Evolutionary conservation across 2,329 filamentous ascomycete species (phyloP).

Genomic region (Cladosporium oxysporum): DNA sequence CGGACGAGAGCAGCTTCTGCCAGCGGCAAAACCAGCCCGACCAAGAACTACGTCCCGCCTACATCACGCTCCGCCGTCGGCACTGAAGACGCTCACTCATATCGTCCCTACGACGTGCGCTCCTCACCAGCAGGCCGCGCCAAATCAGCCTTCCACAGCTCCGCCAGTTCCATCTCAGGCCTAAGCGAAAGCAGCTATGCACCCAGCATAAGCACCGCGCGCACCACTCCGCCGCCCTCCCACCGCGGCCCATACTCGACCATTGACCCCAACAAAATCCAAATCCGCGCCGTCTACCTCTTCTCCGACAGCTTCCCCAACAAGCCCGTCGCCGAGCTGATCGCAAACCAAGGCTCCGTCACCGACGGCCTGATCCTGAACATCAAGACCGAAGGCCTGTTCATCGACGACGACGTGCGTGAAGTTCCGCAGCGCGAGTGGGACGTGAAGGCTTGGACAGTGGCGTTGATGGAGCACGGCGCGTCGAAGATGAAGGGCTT

Average conservation of each 20-base stretch:
- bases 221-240: slow-evolving; percentile 80
- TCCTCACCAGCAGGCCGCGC: slow-evolving; percentile 61
- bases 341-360: slow-evolving; percentile 79
- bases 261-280: slow-evolving; percentile 91
- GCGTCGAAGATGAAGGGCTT: slow-evolving; percentile 45
- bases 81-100: slow-evolving; percentile 59
- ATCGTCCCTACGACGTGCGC: slow-evolving; percentile 36
- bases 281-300: slow-evolving; percentile 88
- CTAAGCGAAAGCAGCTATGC: slow-evolving; percentile 87
- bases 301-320: slow-evolving; percentile 88
- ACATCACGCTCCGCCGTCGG: slow-evolving; percentile 61
- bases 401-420: slow-evolving; percentile 94
- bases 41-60: slow-evolving; percentile 46
- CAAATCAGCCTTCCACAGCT: slow-evolving; percentile 35
- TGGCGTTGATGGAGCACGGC: slow-evolving; percentile 78
- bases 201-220: slow-evolving; percentile 77
- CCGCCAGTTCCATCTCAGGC: slow-evolving; percentile 45
- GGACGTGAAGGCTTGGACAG: slow-evolving; percentile 97
- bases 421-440: slow-evolving; percentile 93
- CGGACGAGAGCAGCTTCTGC: slow-evolving; percentile 26
- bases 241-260: slow-evolving; percentile 78
- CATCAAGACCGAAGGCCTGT: slow-evolving; percentile 90
- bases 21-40: slow-evolving; percentile 36
- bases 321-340: slow-evolving; percentile 86
- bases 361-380: slow-evolving; percentile 90